Base-by-base conservation (phyloP, 345 rosid genomes). In the Kernera saxatilis region DNA sequence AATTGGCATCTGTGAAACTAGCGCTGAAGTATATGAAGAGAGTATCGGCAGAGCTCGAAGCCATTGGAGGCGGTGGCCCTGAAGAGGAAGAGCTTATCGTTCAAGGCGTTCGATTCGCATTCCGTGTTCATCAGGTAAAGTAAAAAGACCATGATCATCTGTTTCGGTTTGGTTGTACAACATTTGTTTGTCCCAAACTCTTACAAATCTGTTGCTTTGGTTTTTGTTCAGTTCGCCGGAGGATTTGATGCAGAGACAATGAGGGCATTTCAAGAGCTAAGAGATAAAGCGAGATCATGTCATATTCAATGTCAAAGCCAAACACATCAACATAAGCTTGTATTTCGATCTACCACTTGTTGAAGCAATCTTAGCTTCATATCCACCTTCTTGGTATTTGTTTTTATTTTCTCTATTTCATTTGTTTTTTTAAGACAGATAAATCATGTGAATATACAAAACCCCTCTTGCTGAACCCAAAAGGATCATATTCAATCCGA, bases 1-100 rank as follows among this genome's bases (percentile, higher is more conserved):
- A 95, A 63, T 67, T 88, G 23, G 96, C 91, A 6, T 95, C 97
- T 0, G 99, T 86, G n/a, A 95, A 92, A 73, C 78, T 92, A 64
- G 98, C 99, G 1, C 86, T 80, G 99, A 90, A 92, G 82, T 92
- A 85, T 81, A 92, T 95, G 99, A 95, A 80, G 80, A 82, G 99
- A 75, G 96, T 92, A 12, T 91, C 99, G 0, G 93, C 98, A 0
- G 97, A 88, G 77, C 93, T 92, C 0, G 92, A 92, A 78, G 72
- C 72, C 6, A 86, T 80, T 6, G 88, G 74, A 1, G 83, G 91
- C 9, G 81, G 87, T 21, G 65, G 65, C 1, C 89, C 91, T 1
- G 99, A 94, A 76, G 98, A 95, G 78, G 99, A 95, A 64, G 99
- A 95, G 76, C 83, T 95, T 32, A 86, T 95, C 2, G 92, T 95